Evolutionary conservation across 139 green algal genomes (phyloP), one percentile per base, ranked within the genome.

Genomic region (Tetradesmus lagerheimii): DNA sequence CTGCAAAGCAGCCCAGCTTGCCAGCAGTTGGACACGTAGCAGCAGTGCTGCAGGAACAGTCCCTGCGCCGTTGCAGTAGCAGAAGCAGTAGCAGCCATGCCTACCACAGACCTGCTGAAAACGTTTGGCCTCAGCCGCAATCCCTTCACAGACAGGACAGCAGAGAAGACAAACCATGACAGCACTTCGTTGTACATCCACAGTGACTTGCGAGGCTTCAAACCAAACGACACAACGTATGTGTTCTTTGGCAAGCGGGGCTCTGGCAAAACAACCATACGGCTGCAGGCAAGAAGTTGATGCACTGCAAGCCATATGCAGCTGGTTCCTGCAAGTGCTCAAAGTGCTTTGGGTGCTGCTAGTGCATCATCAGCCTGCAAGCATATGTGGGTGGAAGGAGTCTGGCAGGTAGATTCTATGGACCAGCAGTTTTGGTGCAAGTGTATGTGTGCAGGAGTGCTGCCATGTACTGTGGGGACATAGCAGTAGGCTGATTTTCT

Each of bases 221-320:
- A 89, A 34, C 96, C 96, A 15, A 97, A 92, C 90, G 95, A 98
- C 39, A 97, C 94, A 0, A 99, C 97, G 0, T 99, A 99, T 89
- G 90, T 99, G 31, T 94, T 96, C 89, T 96, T 96, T 67, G 93
- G 93, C 39, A 89, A 90, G 50, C 62, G 93, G 4, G 93, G 97
- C 20, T 93, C 83, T 45, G 97, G 97, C 84, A 99, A 99, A 89
- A 99, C 97, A 47, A 99, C 97, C 31, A 98, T 99, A 64, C 89
- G 96, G 57, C 80, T 88, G 79, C 50, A 64, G 50, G 50, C 50
- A 64, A 64, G 50, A 50, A 50, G 43, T 34, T 77, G 66, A 6
- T 29, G 66, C 27, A 6, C 5, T 11, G n/a, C 66, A 11, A n/a
- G n/a, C n/a, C n/a, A n/a, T n/a, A n/a, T n/a, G n/a, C n/a, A n/a